A percentile compares a stretch with the other conserved stretches of the same genome.
Evolutionary conservation across 148 eudicot genomes (phyloP).

Genomic region (Bassia scoparia): DNA sequence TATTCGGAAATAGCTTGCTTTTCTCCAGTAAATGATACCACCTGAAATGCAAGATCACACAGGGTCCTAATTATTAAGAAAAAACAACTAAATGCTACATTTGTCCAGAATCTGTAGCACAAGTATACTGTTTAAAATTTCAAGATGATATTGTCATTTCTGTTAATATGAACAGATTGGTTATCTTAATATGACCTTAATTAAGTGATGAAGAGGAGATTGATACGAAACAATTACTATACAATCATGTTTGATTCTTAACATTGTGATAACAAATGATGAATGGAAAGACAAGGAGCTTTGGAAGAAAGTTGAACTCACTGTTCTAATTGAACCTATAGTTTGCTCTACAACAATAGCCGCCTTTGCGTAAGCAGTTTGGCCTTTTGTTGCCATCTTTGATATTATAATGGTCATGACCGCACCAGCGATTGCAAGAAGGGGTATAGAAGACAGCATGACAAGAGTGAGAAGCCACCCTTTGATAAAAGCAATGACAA

Average conservation of each 20-base stretch:
- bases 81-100: no score
- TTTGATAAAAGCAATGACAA: constrained; percentile 62
- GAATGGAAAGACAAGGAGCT: background rate
- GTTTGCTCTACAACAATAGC: constrained; percentile 75
- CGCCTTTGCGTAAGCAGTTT: constrained; percentile 67
- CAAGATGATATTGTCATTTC: no score
- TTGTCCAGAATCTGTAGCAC: no score
- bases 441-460: constrained; percentile 58
- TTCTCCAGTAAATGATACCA: constrained; percentile 68
- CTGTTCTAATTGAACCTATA: constrained; percentile 81
- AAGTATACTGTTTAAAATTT: no score
- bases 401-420: constrained; percentile 41
- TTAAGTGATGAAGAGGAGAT: no score
- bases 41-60: constrained; percentile 30
- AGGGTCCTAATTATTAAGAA: background rate
- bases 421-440: constrained; percentile 51
- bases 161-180: no score
- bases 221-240: no score
- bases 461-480: constrained; percentile 89
- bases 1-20: constrained; percentile 43
- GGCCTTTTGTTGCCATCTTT: constrained; percentile 57
- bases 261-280: no score
- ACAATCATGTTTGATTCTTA: background rate
- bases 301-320: constrained; percentile 17
- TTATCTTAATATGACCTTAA: no score